Base-by-base conservation (phyloP, 2,329 filamentous ascomycete genomes). In the Tolypocladium sp. region DNA sequence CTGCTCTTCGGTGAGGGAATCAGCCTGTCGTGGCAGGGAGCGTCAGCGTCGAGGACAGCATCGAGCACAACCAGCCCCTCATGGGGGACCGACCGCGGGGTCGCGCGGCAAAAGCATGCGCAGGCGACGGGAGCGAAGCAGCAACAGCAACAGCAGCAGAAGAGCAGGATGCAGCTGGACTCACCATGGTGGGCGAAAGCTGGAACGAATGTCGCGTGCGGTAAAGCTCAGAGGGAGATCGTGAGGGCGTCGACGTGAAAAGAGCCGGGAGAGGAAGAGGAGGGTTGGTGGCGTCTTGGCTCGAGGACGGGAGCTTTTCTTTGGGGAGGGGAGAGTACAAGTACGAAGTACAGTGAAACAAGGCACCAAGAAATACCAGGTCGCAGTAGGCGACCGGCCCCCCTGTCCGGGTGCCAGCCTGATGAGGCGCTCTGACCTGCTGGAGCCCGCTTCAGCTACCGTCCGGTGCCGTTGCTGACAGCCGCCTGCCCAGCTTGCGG, bases 1-100 rank as follows among this genome's bases (percentile, higher is more conserved):
- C 86, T 99, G 94, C 82, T 99, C 94, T 85, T 99, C 94, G 70
- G 94, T 97, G 74, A 99, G 89, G 77, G 93, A 93, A 77, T 99
- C 94, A 77, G 93, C 93, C 93, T 97, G 76, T 59, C 58, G 44
- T 55, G 57, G 58, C 55, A 40, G 54, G n/a, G 38, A 25, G 63
- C 57, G 60, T 59, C 56, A 60, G 46, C 57, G 68, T 73, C 62
- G 68, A 22, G n/a, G 46, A 33, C 20, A 13, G 25, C 25, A 52
- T 41, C 27, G 51, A 42, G 52, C 30, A 25, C 30, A 59, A 46
- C 59, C 61, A 67, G 66, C 68, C 67, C 66, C 67, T 72, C 70
- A 7, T 40, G 25, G 13, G 46, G 17, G 25, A 33, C 15, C 12
- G 30, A 37, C 30, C 30, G 49, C 49, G 49, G 49, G 49, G 49